Base-by-base conservation (phyloP, 306 rosid genomes). In the Arachis stenosperma region DNA sequence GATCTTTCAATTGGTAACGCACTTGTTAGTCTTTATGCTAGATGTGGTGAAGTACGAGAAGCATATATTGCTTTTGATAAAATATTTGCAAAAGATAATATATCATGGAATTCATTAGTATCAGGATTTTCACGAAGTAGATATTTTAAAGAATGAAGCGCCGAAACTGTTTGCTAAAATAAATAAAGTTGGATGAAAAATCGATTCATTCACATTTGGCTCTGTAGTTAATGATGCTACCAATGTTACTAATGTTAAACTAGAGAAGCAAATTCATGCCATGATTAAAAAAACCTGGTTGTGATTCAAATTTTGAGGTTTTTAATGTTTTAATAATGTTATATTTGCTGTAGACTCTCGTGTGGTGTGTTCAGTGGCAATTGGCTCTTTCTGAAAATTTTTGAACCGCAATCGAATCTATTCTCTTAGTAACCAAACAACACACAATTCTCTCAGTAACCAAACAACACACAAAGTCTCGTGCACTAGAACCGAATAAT, bases 111-210 rank as follows among this genome's bases (percentile, higher is more conserved):
- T 79, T 82, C 91, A 12, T 70, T 92, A 82, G 62, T 92, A 71
- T 92, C 98, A 17, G 98, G 97, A 51, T 88, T 87, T 75, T 86
- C 89, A 36, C 98, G 87, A 80, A 86, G 97, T 70, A 90, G 91
- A 4, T 64, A 82, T 68, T 86, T 40, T 70, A 97, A 88, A 84
- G 27, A 22, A 22, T 22, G 97, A 90, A 81, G 96, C 98, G 29
- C 86, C 90, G 73, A 77, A 65, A 64, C 76, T 88, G 54, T 92
- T 82, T 79, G 61, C 75, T 70, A 80, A 74, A 78, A 92, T 92
- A 97, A 74, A 75, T 70, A 82, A 81, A 77, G 61, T 80, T 58
- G 86, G 86, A 68, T 78, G 82, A 53, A 81, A 87, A 80, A 85
- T 88, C 55, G 88, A 88, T 79, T 44, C 85, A 40, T 92, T 87